Percentiles rank a stretch among this genome's conserved stretches.
Conservation (phyloP, 768 basidiomycete genomes). For the Amanita muscaria region DNA sequence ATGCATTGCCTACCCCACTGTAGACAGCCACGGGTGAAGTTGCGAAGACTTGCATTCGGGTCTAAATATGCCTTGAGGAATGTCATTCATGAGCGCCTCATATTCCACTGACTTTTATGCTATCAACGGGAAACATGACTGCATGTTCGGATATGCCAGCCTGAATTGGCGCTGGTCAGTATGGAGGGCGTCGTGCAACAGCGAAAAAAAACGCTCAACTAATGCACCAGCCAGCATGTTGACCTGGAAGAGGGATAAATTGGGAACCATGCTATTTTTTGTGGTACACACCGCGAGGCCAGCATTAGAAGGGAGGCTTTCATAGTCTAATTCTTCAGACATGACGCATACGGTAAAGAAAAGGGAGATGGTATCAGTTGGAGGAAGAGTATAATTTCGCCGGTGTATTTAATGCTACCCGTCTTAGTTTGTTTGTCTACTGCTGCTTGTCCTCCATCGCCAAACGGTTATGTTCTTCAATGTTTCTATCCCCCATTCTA, state of each 20-base stretch:
- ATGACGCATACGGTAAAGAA: slow-evolving; percentile 13
- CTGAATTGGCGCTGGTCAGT: slow-evolving; percentile 30
- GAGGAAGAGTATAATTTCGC: slow-evolving; percentile 4
- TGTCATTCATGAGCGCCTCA: no score
- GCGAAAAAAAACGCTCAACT: slow-evolving; percentile 40
- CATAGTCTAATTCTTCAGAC: slow-evolving; percentile 41
- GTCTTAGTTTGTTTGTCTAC: slow-evolving; percentile 9
- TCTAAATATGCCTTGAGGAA: slow-evolving; percentile 42
- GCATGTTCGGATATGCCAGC: slow-evolving; percentile 99
- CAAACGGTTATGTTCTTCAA: slow-evolving; percentile 67
- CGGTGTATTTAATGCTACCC: not conserved
- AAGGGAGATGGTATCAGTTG: not conserved
- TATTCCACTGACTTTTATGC: slow-evolving; percentile 77
- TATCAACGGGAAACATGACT: slow-evolving; percentile 97
- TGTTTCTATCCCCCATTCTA: slow-evolving; percentile 42
- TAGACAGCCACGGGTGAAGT: slow-evolving; percentile 81
- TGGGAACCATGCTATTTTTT: slow-evolving; percentile 8
- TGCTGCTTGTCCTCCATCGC: slow-evolving; percentile 33
- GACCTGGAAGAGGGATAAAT: slow-evolving; percentile 40
- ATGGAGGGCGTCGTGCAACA: slow-evolving; percentile 5
- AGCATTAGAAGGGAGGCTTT: slow-evolving; percentile 58
- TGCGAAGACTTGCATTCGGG: slow-evolving; percentile 97
- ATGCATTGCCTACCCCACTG: slow-evolving; percentile 84
- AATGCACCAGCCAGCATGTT: slow-evolving; percentile 97
- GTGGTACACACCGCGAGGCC: slow-evolving; percentile 57